A percentile compares a stretch with the other conserved stretches of the same genome.
Evolutionary conservation across 2,329 filamentous ascomycete genomes (phyloP).

Genomic region (Huntiella bhutanensis): DNA sequence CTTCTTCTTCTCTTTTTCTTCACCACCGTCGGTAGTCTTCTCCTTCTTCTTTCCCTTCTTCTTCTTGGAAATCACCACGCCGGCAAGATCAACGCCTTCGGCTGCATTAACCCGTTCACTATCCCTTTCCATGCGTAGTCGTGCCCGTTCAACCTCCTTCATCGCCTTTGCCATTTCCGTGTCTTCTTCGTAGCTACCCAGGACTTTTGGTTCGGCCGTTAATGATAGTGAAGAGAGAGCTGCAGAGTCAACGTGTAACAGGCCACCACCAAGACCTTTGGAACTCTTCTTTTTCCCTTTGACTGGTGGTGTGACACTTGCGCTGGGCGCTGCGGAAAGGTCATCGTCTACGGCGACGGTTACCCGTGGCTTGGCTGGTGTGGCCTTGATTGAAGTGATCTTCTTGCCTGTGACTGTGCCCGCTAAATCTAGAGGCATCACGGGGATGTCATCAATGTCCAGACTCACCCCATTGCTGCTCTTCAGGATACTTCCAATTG

Average conservation of each 20-base stretch:
- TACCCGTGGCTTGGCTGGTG: constrained; percentile 38
- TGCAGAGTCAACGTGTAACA: constrained; percentile 77
- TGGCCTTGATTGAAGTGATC: constrained; percentile 18
- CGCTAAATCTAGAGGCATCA: constrained; percentile 76
- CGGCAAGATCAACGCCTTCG: constrained; percentile 46
- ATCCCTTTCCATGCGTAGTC: constrained; percentile 75
- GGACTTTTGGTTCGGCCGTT: no score
- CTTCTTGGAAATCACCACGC: constrained; percentile 47
- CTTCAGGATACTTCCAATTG: constrained; percentile 57
- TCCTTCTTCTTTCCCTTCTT: constrained; percentile 30
- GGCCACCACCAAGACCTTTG: constrained; percentile 21
- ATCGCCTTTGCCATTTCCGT: constrained; percentile 77
- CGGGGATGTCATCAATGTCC: constrained; percentile 87
- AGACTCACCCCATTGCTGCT: constrained; percentile 58
- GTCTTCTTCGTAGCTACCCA: constrained; percentile 42
- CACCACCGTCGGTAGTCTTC: background rate
- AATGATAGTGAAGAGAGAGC: constrained; percentile 29
- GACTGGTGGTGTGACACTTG: constrained; percentile 19
- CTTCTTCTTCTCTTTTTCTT: constrained; percentile 17
- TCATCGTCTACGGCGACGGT: constrained; percentile 58
- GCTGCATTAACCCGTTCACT: constrained; percentile 57
- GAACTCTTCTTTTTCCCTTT: constrained; percentile 30
- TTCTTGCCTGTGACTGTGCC: constrained; percentile 20
- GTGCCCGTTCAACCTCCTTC: constrained; percentile 67
- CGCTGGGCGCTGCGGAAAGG: constrained; percentile 37